Percentiles rank a stretch among this genome's conserved stretches.
phyloP scores from a whole-genome alignment of 768 basidiomycete species.

The Cystobasidium onofrii region DNA sequence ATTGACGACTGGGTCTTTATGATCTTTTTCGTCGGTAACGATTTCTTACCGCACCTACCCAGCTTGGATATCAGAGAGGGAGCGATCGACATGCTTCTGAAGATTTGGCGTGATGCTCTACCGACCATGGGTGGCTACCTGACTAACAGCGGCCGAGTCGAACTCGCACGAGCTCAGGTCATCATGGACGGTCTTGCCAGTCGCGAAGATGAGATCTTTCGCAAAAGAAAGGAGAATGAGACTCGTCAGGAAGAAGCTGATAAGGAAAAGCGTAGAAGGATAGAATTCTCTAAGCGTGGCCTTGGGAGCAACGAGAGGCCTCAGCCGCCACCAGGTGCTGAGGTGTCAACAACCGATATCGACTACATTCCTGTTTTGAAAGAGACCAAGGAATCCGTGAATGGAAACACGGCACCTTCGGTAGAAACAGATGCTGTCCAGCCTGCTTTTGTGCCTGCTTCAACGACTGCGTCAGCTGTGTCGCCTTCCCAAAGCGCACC shows the following conservation, averaged over 20 bases:
- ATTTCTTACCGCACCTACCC: constrained; percentile 96
- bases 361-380: not conserved
- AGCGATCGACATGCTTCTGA: constrained; percentile 91
- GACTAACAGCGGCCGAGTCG: constrained; percentile 82
- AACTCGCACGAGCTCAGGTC: constrained; percentile 76
- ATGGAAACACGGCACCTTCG: not conserved
- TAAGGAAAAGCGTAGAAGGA: constrained; percentile 21
- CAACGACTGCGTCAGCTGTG: not conserved
- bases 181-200: constrained; percentile 91
- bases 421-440: not conserved
- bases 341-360: not conserved
- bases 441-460: constrained; percentile 1
- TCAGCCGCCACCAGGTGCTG: not conserved
- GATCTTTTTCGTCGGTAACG: constrained; percentile 99
- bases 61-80: constrained; percentile 98
- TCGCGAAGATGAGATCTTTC: constrained; percentile 92
- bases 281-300: constrained; percentile 5
- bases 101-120: constrained; percentile 89
- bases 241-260: constrained; percentile 5
- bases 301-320: not conserved
- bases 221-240: constrained; percentile 76
- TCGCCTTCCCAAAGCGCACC: not conserved
- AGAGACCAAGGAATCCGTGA: not conserved
- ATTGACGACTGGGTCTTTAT: constrained; percentile 99
- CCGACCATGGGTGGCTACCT: constrained; percentile 95